These are phyloP conservation scores for Teratosphaeria destructans DNA, from an alignment of 2,329 filamentous ascomycete species.

Conservation along the genomic window DNA sequence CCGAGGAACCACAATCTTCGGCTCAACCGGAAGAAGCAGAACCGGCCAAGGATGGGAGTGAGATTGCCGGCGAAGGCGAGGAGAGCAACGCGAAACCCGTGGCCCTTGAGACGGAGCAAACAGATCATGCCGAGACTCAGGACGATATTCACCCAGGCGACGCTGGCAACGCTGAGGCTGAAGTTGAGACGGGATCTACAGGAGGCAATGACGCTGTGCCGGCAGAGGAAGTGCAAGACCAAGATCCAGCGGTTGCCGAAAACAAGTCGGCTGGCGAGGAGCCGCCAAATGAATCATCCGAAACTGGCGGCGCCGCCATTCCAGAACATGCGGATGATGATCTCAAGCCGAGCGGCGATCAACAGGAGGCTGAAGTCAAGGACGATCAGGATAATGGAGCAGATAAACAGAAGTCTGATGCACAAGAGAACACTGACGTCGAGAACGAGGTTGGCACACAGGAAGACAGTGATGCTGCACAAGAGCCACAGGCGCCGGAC, in stretches of 20 bases:
- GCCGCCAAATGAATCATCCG: neutral
- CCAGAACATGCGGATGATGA: neutral
- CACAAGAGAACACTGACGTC: neutral
- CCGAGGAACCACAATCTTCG: neutral
- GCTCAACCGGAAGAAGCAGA: neutral
- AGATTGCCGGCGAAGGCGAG: neutral
- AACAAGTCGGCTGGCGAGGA: neutral
- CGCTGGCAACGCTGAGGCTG: neutral
- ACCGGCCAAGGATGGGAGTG: neutral
- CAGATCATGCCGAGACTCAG: neutral
- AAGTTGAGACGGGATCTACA: neutral
- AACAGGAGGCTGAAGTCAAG: neutral
- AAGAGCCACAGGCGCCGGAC: neutral
- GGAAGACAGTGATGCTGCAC: neutral
- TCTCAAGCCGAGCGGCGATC: neutral
- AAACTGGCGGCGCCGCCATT: neutral
- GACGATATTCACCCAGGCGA: neutral
- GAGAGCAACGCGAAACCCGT: neutral
- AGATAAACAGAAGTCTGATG: neutral
- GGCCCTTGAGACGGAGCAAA: neutral
- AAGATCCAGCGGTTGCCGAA: neutral
- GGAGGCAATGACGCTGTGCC: neutral
- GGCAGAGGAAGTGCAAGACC: neutral
- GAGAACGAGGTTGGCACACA: neutral
- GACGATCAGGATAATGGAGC: neutral